Conservation (phyloP, 306 rosid genomes). For the Cucurbita maxima region DNA sequence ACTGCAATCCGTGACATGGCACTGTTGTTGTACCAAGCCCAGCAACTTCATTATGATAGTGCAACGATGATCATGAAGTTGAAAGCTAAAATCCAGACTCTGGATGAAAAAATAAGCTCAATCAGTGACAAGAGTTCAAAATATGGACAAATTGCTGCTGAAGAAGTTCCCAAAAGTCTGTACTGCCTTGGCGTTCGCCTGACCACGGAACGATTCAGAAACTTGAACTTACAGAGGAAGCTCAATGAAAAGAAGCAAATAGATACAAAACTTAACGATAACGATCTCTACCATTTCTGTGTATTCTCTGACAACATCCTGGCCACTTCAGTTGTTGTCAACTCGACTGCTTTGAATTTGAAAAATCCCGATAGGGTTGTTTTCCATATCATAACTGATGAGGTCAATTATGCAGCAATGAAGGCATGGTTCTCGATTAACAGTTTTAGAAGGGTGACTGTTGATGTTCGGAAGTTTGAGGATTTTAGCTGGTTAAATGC, state of each 20-base stretch:
- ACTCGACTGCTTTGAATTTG: constrained; percentile 51
- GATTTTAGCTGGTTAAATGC: constrained; percentile 61
- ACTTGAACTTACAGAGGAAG: constrained; percentile 33
- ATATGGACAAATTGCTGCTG: constrained; percentile 73
- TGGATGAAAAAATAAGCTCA: constrained; percentile 52
- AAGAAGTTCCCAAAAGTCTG: constrained; percentile 58
- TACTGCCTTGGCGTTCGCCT: constrained; percentile 58
- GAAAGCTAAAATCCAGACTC: constrained; percentile 54
- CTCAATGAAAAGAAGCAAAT: constrained; percentile 26
- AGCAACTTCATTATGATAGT: constrained; percentile 69
- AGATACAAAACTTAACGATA: constrained; percentile 41
- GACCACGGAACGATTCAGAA: constrained; percentile 53
- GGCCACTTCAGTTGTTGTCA: constrained; percentile 64
- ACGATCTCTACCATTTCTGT: constrained; percentile 43
- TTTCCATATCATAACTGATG: constrained; percentile 61
- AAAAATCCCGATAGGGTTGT: constrained; percentile 38
- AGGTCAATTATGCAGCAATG: constrained; percentile 53
- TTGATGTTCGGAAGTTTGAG: constrained; percentile 60
- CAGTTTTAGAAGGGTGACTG: constrained; percentile 39
- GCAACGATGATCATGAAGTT: constrained; percentile 72
- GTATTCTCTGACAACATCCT: constrained; percentile 59
- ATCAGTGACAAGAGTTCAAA: constrained; percentile 58
- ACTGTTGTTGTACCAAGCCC: constrained; percentile 49
- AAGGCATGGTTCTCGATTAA: constrained; percentile 66
- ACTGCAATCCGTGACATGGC: constrained; percentile 48